Evolutionary conservation across 2,329 filamentous ascomycete genomes (phyloP), one percentile per base, ranked within the genome.

Genomic region (Immersiporthe knoxdaviesiana): DNA sequence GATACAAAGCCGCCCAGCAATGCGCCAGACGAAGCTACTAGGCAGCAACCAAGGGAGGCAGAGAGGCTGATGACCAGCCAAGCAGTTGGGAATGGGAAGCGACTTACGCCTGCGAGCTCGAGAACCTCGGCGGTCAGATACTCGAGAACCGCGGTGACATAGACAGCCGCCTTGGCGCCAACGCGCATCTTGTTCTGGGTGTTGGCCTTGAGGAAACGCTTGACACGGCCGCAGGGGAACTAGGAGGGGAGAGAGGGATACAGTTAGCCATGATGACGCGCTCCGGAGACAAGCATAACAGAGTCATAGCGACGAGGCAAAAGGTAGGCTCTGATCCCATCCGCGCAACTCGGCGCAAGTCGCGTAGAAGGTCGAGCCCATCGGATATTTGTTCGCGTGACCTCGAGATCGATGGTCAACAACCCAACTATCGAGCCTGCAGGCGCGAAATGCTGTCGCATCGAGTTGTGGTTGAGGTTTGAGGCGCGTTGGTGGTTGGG

Each of bases 141-240:
- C 85, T 99, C 96, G 73, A 99, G 92, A 68, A 99, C 96, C 58
- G 96, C 96, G 63, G 96, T 98, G 72, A 98, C 93, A 80, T 99
- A 99, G 77, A 99, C 96, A 74, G 96, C 94, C 73, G 96, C 96
- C 87, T 98, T 98, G 78, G 95, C 96, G 77, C 96, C 96, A 75
- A 99, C 97, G 83, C 96, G 95, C 93, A 97, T 98, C 87, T 98
- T 98, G 85, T 97, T 97, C 81, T 98, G 96, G 63, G 96, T 98
- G 85, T 97, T 97, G 82, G 93, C 94, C 89, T 98, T 97, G 80
- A 99, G 87, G 86, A 98, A 98, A 85, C 96, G 94, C 92, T 99
- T 99, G 83, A 99, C 96, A 91, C 96, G 96, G 84, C 96, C 96
- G 81, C 96, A 99, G 72, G 96, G 96, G 82, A 99, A 99, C 96